Evolutionary conservation across 148 eudicot species (phyloP), one percentile per base, ranked within the genome.

Genomic region (Fallopia convolvulus): DNA sequence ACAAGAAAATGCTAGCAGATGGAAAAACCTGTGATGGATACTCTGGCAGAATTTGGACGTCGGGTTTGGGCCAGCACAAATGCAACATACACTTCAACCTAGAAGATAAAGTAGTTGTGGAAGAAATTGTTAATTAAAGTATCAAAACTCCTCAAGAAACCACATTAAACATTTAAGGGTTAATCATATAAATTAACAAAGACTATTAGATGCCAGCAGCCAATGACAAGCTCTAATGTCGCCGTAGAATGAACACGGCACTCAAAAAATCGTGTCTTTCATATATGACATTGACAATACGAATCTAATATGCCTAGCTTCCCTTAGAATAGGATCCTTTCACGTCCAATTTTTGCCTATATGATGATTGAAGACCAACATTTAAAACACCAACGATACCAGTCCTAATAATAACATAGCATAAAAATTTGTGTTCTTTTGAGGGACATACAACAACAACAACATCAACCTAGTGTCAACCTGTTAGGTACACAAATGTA

Each of bases 51-150:
- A 81, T 86, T 90, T 78, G 88, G 89, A 66, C 92, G 91, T 41
- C 95, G 84, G 58, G 87, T 91, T 79, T 88, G 93, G 48, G 97
- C 90, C 76, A 89, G 78, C 75, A 91, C 89, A 83, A 84, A 89
- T 60, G 88, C 89, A 82, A 91, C 87, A 20, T 86, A 86, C 79
- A 88, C 96, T 79, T 93, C 98, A 79, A 93, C 93, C 98, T 93
- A 63, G 75, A 76, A 75, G 75, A 26, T 65, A 58, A n/a, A 68
- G 11, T 33, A 17, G 6, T 33, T 17, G 46, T 32, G 21, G 21
- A 68, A 68, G 11, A 36, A 58, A 36, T 4, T 6, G 46, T 68
- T 61, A 26, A 26, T 30, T 23, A 4, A 26, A 61, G 39, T 61
- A 61, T 12, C 40, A 32, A 65, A 32, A 65, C 70, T 63, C 17